These are phyloP conservation scores for Fraxinus anomala DNA, from an alignment of 257 asterid genomes.

Conservation along the genomic window DNA sequence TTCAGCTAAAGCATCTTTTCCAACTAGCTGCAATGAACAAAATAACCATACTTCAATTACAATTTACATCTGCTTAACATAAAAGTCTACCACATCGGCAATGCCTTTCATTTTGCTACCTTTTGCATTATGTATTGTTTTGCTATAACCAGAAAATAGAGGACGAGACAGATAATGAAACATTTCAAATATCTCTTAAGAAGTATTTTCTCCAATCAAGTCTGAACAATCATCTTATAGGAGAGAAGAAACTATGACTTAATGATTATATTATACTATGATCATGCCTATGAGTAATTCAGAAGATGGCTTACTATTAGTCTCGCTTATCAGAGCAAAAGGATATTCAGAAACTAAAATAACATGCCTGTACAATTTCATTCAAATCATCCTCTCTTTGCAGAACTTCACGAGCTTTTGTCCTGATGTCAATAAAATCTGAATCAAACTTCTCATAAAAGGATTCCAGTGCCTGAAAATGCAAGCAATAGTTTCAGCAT, in stretches of 20 bases:
- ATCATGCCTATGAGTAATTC: background rate
- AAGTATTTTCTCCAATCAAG: background rate
- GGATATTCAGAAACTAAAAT: background rate
- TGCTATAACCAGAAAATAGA: background rate
- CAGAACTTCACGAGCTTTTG: conserved; percentile 98
- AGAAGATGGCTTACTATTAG: too few relatives aligned
- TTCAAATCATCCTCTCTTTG: conserved; percentile 97
- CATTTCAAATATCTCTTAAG: too few relatives aligned
- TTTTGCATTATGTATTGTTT: background rate
- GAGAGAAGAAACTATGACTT: background rate
- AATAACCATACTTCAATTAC: conserved; percentile 17
- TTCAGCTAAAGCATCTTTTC: conserved; percentile 98
- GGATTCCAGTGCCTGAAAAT: conserved; percentile 84
- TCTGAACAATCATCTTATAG: background rate
- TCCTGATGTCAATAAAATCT: conserved; percentile 92
- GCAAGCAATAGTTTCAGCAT: conserved; percentile 22
- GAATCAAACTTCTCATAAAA: conserved; percentile 95
- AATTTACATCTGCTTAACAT: background rate
- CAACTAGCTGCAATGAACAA: conserved; percentile 75
- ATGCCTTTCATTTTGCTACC: background rate
- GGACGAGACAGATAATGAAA: background rate
- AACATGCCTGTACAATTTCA: conserved; percentile 55
- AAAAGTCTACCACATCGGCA: background rate
- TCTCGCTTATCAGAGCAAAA: too few relatives aligned
- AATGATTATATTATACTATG: background rate